Evolutionary conservation across 73 alveolate species (phyloP).

Genomic region (Tetrahymena malaccensis): DNA sequence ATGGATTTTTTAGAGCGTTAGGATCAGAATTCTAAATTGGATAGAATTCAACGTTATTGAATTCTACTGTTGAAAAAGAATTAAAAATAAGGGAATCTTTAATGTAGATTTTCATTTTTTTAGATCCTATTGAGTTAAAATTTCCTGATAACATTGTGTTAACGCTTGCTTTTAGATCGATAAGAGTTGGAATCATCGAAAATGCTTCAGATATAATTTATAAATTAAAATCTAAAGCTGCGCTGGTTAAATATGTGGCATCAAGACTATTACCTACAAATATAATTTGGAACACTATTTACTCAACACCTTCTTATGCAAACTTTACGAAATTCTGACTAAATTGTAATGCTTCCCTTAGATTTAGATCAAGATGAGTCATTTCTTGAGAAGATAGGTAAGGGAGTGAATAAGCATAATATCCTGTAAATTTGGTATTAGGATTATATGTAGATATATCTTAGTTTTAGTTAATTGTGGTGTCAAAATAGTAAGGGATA

Average conservation of each 20-base stretch:
- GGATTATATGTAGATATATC: neutral
- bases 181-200: neutral
- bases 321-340: neutral
- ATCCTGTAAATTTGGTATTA: neutral
- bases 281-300: neutral
- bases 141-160: neutral
- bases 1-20: neutral
- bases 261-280: neutral
- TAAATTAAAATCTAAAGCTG: neutral
- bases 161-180: neutral
- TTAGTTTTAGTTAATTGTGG: neutral
- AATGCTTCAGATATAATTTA: neutral
- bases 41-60: neutral
- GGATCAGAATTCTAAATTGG: neutral
- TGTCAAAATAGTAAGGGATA: neutral
- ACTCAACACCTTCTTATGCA: neutral
- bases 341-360: neutral
- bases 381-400: neutral
- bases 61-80: neutral
- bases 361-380: neutral
- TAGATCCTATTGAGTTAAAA: neutral
- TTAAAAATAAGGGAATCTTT: neutral
- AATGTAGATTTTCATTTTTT: neutral
- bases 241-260: neutral
- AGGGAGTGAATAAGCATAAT: neutral